These are phyloP conservation scores for Mariannaea sp. DNA, from an alignment of 2,329 filamentous ascomycete genomes.

Conservation along the genomic window DNA sequence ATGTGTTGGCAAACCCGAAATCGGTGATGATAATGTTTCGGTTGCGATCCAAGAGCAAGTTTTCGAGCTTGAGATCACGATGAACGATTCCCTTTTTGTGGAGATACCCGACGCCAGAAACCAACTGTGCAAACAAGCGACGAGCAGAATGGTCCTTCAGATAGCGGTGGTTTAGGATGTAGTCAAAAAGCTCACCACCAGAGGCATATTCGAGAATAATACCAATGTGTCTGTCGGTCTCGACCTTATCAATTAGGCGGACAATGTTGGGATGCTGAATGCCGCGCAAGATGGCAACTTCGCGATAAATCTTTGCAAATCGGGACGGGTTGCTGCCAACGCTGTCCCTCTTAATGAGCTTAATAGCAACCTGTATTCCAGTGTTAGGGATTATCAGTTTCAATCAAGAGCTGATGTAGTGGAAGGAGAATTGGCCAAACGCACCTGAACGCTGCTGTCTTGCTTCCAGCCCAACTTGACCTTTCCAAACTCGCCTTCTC, in stretches of 20 bases:
- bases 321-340: constrained; percentile 87
- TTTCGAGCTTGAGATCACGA: constrained; percentile 94
- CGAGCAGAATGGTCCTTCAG: constrained; percentile 92
- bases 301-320: constrained; percentile 94
- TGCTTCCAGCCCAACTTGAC: constrained; percentile 99
- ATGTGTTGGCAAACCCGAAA: constrained; percentile 98
- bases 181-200: constrained; percentile 96
- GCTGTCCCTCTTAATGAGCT: constrained; percentile 90
- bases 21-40: constrained; percentile 99
- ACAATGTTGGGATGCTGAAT: constrained; percentile 97
- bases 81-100: constrained; percentile 99
- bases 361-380: constrained; percentile 79
- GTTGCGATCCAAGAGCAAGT: constrained; percentile 91
- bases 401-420: no score
- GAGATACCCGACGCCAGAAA: constrained; percentile 95
- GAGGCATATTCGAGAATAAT: constrained; percentile 99
- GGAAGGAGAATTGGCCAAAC: background rate
- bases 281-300: constrained; percentile 87
- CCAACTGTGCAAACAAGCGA: constrained; percentile 89
- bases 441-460: constrained; percentile 82
- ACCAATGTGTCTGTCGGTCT: constrained; percentile 95
- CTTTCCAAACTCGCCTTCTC: constrained; percentile 98
- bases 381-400: no score
- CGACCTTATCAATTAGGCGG: constrained; percentile 95
- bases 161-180: constrained; percentile 96